phyloP scores from a whole-genome alignment of 1,284 basidiomycete species.

The Cutaneotrichosporon cavernicola region DNA sequence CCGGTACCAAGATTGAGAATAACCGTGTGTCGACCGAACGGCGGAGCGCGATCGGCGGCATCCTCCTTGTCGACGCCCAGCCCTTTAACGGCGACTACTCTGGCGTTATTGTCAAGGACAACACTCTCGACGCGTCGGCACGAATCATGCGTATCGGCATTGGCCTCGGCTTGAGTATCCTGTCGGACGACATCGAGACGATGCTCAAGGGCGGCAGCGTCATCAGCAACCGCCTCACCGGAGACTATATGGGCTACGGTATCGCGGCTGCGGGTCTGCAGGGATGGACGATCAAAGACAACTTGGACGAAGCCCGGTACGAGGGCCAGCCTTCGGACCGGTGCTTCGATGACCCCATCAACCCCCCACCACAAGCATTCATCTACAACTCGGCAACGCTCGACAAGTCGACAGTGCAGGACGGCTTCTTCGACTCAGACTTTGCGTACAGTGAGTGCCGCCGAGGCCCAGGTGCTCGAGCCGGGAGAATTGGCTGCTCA shows the following conservation, averaged over 20 bases:
- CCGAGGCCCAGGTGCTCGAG: too few species aligned
- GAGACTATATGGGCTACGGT: constrained; percentile 53
- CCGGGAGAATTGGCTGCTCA: too few species aligned
- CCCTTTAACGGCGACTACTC: constrained; percentile 54
- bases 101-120: constrained; percentile 49
- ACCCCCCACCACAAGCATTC: constrained; percentile 49
- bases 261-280: constrained; percentile 51
- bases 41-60: constrained; percentile 52
- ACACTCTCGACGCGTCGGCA: constrained; percentile 49
- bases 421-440: constrained; percentile 48
- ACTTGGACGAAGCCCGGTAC: constrained; percentile 49
- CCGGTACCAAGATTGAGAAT: constrained; percentile 49
- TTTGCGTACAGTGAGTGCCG: constrained; percentile 51
- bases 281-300: constrained; percentile 50
- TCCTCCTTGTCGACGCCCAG: constrained; percentile 54
- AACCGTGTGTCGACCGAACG: constrained; percentile 50
- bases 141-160: constrained; percentile 55
- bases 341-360: constrained; percentile 50
- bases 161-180: constrained; percentile 53
- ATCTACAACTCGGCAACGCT: constrained; percentile 41
- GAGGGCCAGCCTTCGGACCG: constrained; percentile 43
- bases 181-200: constrained; percentile 53
- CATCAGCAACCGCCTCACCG: constrained; percentile 43
- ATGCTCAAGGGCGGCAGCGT: constrained; percentile 47
- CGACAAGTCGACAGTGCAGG: constrained; percentile 42